Evolutionary conservation across 2,329 filamentous ascomycete species (phyloP).

Genomic region (Fusarium ambrosium): DNA sequence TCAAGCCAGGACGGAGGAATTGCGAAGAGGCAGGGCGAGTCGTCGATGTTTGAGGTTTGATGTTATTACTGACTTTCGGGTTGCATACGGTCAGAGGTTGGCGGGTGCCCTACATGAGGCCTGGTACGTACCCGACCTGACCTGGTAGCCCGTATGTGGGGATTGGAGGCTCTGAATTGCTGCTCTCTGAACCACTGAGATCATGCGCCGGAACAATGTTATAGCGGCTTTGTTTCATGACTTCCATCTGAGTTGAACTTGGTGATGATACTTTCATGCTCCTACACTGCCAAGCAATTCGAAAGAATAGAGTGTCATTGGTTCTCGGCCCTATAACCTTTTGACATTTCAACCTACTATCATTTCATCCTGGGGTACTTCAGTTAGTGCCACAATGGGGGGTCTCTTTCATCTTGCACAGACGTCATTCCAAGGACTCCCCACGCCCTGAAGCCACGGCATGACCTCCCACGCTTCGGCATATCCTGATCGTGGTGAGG

Average conservation of each 20-base stretch:
- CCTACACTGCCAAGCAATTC: background rate
- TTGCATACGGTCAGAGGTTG: conserved; percentile 33
- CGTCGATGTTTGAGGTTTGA: conserved; percentile 27
- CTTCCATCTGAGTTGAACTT: background rate
- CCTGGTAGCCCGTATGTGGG: conserved; percentile 1
- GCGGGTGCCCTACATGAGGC: conserved; percentile 21
- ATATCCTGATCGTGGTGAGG: conserved; percentile 16
- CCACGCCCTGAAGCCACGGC: background rate
- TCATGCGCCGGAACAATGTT: conserved; percentile 23
- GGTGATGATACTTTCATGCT: background rate
- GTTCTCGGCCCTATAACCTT: background rate
- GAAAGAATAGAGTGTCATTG: background rate
- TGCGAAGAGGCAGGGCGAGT: conserved; percentile 37
- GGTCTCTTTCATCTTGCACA: background rate
- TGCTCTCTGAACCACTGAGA: background rate
- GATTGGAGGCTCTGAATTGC: conserved; percentile 1
- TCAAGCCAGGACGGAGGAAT: conserved; percentile 44
- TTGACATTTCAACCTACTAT: background rate
- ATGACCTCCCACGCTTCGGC: background rate
- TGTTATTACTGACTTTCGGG: conserved; percentile 41
- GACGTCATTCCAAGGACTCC: background rate
- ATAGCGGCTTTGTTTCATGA: conserved; percentile 8
- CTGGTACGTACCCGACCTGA: conserved; percentile 18
- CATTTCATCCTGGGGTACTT: background rate
- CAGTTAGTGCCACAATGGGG: background rate